Conservation (phyloP, 1,284 basidiomycete genomes). For the Cutaneotrichosporon cavernicola region DNA sequence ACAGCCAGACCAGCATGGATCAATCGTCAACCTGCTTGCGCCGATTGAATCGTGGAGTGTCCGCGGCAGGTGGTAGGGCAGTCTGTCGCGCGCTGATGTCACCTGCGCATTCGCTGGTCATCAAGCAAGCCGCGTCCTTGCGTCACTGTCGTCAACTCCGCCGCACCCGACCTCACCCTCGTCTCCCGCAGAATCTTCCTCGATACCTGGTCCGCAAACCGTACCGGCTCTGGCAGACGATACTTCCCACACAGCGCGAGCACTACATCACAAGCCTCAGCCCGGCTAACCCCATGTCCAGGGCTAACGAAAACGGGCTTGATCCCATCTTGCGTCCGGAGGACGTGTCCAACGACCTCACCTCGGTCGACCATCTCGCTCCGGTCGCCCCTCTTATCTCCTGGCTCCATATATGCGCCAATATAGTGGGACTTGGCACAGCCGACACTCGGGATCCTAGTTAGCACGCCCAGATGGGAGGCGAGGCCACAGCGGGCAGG, state of each 20-base stretch:
- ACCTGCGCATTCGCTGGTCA: too few species aligned
- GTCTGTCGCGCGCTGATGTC: too few species aligned
- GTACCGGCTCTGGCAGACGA: conserved; percentile 4
- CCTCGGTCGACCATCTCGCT: neutral
- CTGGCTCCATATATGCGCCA: conserved; percentile 2
- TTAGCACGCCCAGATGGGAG: conserved; percentile 9
- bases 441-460: neutral
- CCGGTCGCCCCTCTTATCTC: neutral
- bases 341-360: conserved; percentile 1
- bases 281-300: neutral
- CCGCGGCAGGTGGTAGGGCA: too few species aligned
- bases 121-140: too few species aligned
- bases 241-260: neutral
- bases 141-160: too few species aligned
- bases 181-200: conserved; percentile 3
- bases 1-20: too few species aligned
- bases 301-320: conserved; percentile 10
- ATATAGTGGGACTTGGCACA: conserved; percentile 10
- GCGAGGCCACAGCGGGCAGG: conserved; percentile 14
- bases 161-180: neutral
- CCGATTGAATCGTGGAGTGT: too few species aligned
- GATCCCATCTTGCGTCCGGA: conserved; percentile 7
- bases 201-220: conserved; percentile 9
- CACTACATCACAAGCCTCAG: conserved; percentile 3
- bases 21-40: too few species aligned